Evolutionary conservation across 352 stramenopile genomes (phyloP).

Genomic region (Pythium aphanidermatum): DNA sequence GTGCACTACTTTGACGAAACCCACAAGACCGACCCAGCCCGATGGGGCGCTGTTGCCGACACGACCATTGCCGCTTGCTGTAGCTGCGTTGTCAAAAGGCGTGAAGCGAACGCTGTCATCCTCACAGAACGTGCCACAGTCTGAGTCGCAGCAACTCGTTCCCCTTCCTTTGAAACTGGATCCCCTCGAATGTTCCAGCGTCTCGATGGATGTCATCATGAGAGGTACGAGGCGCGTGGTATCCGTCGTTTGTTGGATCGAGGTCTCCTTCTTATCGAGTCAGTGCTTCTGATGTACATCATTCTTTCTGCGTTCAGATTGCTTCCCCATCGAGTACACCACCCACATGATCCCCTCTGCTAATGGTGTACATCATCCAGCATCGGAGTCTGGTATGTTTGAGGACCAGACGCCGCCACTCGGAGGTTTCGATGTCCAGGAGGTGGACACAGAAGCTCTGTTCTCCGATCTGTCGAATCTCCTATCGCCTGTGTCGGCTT

Average conservation of each 20-base stretch:
- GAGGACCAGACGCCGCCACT: no score
- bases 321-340: constrained; percentile 47
- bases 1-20: constrained; percentile 85
- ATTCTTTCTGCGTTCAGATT: constrained; percentile 28
- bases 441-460: constrained; percentile 31
- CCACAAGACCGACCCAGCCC: constrained; percentile 33
- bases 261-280: no score
- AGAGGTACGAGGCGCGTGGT: constrained; percentile 28
- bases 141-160: neutral
- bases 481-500: constrained; percentile 1
- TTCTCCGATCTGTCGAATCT: constrained; percentile 14
- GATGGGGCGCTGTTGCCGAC: constrained; percentile 20
- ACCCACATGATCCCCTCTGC: no score
- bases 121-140: neutral
- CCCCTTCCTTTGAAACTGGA: constrained; percentile 11
- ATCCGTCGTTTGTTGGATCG: neutral
- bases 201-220: constrained; percentile 47
- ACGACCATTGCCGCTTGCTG: neutral
- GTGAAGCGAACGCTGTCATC: constrained; percentile 30
- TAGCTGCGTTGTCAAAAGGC: constrained; percentile 15
- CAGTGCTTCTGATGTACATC: no score
- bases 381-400: no score
- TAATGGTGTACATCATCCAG: no score
- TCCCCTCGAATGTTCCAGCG: constrained; percentile 1
- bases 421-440: no score